These are phyloP conservation scores for Penicillium psychrofluorescens DNA, from an alignment of 495 filamentous ascomycete species.

Conservation along the genomic window DNA sequence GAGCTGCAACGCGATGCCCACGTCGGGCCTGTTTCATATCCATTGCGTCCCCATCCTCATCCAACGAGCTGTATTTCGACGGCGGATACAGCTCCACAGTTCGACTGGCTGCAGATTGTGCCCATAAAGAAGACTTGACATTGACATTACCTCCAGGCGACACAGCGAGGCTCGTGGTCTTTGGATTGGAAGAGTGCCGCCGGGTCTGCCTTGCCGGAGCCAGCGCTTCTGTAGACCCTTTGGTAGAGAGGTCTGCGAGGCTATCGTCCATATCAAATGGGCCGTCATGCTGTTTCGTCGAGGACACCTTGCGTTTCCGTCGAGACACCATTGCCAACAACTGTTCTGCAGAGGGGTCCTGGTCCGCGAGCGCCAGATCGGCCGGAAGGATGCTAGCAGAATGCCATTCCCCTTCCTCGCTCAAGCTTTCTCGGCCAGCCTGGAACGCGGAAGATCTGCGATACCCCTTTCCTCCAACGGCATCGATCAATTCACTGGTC, in stretches of 20 bases:
- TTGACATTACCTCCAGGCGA: conserved; percentile 4
- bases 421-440: conserved; percentile 10
- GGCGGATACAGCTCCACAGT: no score
- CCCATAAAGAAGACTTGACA: not conserved
- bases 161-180: conserved; percentile 1
- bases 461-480: conserved; percentile 49
- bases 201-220: conserved; percentile 20
- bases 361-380: conserved; percentile 4
- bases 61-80: not conserved
- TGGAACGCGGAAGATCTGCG: conserved; percentile 27
- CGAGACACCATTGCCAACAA: conserved; percentile 16
- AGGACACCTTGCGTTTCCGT: conserved; percentile 25
- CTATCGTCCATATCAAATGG: not conserved
- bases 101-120: not conserved
- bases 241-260: conserved; percentile 1
- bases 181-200: conserved; percentile 34
- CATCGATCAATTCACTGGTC: conserved; percentile 65
- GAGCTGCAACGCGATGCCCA: conserved; percentile 28
- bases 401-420: conserved; percentile 7
- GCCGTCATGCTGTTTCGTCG: conserved; percentile 7
- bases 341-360: conserved; percentile 5
- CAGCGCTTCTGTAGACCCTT: conserved; percentile 4
- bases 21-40: conserved; percentile 15
- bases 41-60: conserved; percentile 7
- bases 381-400: not conserved